phyloP scores from a whole-genome alignment of 306 rosid species.

The Oxytropis ochrocephala region DNA sequence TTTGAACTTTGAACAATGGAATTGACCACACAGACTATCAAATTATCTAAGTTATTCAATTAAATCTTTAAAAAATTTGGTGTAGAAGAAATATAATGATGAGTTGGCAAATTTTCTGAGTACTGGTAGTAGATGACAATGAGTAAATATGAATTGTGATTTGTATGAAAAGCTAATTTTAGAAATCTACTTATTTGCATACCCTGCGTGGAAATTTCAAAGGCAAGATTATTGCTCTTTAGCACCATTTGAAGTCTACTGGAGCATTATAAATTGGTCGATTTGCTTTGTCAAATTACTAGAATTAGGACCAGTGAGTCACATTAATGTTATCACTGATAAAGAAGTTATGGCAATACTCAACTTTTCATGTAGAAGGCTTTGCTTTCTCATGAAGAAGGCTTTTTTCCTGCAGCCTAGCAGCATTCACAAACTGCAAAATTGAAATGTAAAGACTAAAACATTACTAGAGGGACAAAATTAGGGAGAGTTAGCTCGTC shows the following conservation, averaged over 20 bases:
- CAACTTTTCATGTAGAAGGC: too few relatives aligned
- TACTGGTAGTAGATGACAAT: not conserved
- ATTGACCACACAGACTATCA: not conserved
- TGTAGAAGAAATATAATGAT: not conserved
- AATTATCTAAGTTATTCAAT: not conserved
- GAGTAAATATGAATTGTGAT: not conserved
- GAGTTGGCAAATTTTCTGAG: not conserved
- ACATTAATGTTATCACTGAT: too few relatives aligned
- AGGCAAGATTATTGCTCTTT: not conserved
- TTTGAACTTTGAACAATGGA: not conserved
- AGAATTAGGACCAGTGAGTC: too few relatives aligned
- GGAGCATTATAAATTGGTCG: not conserved
- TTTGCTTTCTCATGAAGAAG: too few relatives aligned
- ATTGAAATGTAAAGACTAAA: too few relatives aligned
- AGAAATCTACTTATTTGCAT: too few relatives aligned
- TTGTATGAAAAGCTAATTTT: not conserved
- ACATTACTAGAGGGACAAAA: too few relatives aligned
- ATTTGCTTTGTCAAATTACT: not conserved
- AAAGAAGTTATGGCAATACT: too few relatives aligned
- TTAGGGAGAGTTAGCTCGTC: too few relatives aligned
- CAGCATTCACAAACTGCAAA: too few relatives aligned
- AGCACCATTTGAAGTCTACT: not conserved
- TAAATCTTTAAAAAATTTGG: not conserved
- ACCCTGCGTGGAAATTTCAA: too few relatives aligned
- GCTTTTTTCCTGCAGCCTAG: too few relatives aligned